These are phyloP conservation scores for Pulveroboletus sp. DNA, from an alignment of 768 basidiomycete genomes.

Conservation along the genomic window DNA sequence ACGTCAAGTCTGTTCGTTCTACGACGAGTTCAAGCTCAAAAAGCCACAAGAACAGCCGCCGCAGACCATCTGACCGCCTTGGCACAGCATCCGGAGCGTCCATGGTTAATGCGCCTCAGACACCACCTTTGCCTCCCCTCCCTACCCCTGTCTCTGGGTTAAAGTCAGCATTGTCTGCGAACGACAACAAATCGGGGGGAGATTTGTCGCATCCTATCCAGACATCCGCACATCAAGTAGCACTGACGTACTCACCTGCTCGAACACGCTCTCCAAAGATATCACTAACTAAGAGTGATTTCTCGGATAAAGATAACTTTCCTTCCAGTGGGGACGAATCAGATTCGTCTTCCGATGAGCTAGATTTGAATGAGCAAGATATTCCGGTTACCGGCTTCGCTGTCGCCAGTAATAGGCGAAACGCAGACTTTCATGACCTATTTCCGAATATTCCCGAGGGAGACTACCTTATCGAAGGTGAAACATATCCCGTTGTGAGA, in stretches of 20 bases:
- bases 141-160: constrained; percentile 12
- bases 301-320: constrained; percentile 26
- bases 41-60: constrained; percentile 18
- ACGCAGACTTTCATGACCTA: constrained; percentile 92
- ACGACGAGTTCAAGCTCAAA: constrained; percentile 24
- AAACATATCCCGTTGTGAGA: constrained; percentile 21
- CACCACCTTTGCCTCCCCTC: constrained; percentile 33
- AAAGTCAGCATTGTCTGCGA: constrained; percentile 16
- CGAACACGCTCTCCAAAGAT: constrained; percentile 15
- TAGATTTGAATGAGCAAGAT: constrained; percentile 46
- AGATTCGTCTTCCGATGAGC: constrained; percentile 31
- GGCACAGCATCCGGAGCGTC: constrained; percentile 62
- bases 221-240: not conserved
- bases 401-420: constrained; percentile 90
- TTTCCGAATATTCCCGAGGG: constrained; percentile 88
- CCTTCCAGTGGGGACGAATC: constrained; percentile 29
- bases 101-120: constrained; percentile 55
- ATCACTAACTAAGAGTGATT: constrained; percentile 19
- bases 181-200: constrained; percentile 9
- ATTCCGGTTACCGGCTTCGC: constrained; percentile 96
- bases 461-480: constrained; percentile 97
- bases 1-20: constrained; percentile 25
- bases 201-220: constrained; percentile 2
- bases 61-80: constrained; percentile 25
- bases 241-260: constrained; percentile 8